Evolutionary conservation across 1,139 yeast species (phyloP), one percentile per base, ranked within the genome.

Genomic region (Hansenula sp.): DNA sequence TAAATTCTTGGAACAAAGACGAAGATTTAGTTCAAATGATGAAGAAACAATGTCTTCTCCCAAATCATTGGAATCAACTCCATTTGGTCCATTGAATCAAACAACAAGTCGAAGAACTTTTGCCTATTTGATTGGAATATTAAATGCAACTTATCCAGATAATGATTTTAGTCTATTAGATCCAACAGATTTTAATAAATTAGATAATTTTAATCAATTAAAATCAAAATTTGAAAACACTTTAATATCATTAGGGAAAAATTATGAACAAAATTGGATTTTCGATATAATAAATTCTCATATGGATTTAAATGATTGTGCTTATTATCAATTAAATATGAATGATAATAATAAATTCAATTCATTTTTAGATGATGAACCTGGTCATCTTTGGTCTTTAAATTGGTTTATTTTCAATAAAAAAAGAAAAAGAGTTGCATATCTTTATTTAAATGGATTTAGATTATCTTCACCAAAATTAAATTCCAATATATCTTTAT

Each of bases 371-470:
- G 84, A 86, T 52, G 87, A 81, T 45, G 66, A 63, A 43, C 66
- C 66, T 38, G 70, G 81, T 71, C 63, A 63, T 71, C 51, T 78
- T 62, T 93, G 99, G 99, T 84, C 93, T 34, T 74, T 84, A 60
- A 88, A 88, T 74, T 93, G 96, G 85, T 93, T 93, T 63, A 81
- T 93, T 42, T 90, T 87, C 66, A 93, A 89, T 67, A 90, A 88
- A 65, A 86, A 88, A 59, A 80, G 86, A 65, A 93, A 91, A 67
- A 76, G 98, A 51, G 98, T 93, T 4, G 89, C 96, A 1, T 93
- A 86, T 60, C 64, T 93, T 28, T 87, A 89, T 57, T 61, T 84
- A 39, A 67, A 68, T 31, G 76, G 77, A 3, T 61, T 62, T 38
- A 55, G 66, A 47, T 47, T 60, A 42, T 60, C 56, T 37, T 54